phyloP scores from a whole-genome alignment of 257 asterid species.

The Nicotiana obtusifolia region DNA sequence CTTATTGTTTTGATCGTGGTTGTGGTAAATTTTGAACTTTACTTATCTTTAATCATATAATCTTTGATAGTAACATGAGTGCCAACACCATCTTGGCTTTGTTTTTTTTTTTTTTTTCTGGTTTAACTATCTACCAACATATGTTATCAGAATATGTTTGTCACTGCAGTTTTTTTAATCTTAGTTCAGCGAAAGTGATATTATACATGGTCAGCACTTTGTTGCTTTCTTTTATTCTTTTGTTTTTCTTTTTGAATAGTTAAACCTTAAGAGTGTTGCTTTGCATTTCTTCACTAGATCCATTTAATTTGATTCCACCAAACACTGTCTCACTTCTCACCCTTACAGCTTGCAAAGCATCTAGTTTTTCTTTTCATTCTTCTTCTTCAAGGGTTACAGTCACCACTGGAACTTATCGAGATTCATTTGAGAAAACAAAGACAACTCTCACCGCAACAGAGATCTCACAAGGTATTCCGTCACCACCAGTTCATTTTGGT shows the following conservation, averaged over 20 bases:
- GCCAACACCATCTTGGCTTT: not conserved
- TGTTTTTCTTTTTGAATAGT: not conserved
- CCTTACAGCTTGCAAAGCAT: not conserved
- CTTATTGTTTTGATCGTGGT: not conserved
- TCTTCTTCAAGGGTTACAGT: not conserved
- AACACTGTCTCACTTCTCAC: not conserved
- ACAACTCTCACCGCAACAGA: not conserved
- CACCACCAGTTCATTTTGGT: not conserved
- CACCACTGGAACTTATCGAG: not conserved
- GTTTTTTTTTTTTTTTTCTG: not conserved
- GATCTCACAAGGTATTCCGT: not conserved
- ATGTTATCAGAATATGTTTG: not conserved
- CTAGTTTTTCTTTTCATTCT: no score
- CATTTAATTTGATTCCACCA: not conserved
- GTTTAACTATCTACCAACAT: not conserved
- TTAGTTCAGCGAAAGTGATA: not conserved
- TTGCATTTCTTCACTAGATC: not conserved
- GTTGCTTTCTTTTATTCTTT: not conserved
- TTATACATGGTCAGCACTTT: not conserved
- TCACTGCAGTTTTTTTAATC: not conserved
- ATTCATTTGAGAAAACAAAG: not conserved
- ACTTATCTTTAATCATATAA: not conserved
- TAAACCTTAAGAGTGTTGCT: not conserved
- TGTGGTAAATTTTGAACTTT: not conserved
- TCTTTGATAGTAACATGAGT: not conserved